These are phyloP conservation scores for Teratosphaeria pseudoeucalypti DNA, from an alignment of 2,329 filamentous ascomycete species.

Conservation along the genomic window DNA sequence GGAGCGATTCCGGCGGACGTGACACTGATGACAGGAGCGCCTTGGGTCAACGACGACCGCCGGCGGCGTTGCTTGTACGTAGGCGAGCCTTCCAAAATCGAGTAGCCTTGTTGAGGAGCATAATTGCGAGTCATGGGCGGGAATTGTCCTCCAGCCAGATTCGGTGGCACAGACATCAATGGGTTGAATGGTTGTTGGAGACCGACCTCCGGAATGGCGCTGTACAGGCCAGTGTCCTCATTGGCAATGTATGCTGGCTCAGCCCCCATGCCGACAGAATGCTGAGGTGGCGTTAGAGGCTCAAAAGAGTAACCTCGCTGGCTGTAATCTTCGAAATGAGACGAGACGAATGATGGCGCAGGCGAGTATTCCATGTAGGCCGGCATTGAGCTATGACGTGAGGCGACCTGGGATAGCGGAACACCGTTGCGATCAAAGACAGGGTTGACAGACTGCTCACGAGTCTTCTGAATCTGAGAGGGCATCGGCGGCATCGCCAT, in stretches of 20 bases:
- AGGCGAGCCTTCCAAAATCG: slow-evolving; percentile 88
- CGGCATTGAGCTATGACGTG: slow-evolving; percentile 97
- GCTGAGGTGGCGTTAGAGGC: slow-evolving; percentile 90
- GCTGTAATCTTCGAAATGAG: slow-evolving; percentile 96
- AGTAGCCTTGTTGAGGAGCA: slow-evolving; percentile 72
- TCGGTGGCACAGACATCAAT: slow-evolving; percentile 84
- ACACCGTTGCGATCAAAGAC: slow-evolving; percentile 89
- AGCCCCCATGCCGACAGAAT: slow-evolving; percentile 68
- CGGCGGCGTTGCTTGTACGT: slow-evolving; percentile 97
- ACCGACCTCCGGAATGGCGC: slow-evolving; percentile 81
- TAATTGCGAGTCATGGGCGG: slow-evolving; percentile 59
- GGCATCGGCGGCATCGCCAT: slow-evolving; percentile 66
- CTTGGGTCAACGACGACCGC: slow-evolving; percentile 68
- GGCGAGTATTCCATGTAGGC: slow-evolving; percentile 97
- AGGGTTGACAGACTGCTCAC: slow-evolving; percentile 67
- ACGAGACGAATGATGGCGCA: slow-evolving; percentile 96
- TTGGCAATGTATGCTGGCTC: slow-evolving; percentile 97
- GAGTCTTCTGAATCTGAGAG: slow-evolving; percentile 64
- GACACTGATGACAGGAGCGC: slow-evolving; percentile 50
- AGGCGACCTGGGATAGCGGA: slow-evolving; percentile 70
- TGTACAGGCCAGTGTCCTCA: slow-evolving; percentile 93
- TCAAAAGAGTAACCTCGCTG: slow-evolving; percentile 93
- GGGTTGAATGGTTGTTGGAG: slow-evolving; percentile 68
- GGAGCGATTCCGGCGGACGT: slow-evolving; percentile 35
- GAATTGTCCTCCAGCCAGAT: slow-evolving; percentile 70